phyloP scores from a whole-genome alignment of 352 stramenopile species.

The Phytopythium vexans region DNA sequence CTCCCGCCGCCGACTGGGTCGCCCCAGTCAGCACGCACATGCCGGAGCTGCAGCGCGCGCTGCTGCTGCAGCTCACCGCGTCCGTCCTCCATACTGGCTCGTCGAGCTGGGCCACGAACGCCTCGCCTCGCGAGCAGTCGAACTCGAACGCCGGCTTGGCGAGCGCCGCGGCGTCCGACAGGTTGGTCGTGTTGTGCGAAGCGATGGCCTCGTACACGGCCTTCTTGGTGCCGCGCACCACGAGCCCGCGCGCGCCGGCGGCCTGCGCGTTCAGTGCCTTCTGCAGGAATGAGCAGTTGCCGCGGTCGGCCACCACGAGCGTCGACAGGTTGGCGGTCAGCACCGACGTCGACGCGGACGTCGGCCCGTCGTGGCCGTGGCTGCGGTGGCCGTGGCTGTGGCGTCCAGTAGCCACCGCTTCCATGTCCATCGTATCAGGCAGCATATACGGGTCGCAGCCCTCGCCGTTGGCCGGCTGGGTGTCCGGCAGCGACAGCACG shows the following conservation, averaged over 20 bases:
- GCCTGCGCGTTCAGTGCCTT: conserved; percentile 56
- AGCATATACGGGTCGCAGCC: conserved; percentile 36
- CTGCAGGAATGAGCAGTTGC: conserved; percentile 71
- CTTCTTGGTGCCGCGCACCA: conserved; percentile 55
- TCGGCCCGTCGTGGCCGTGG: neutral
- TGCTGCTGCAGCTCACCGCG: conserved; percentile 22
- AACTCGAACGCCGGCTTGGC: conserved; percentile 60
- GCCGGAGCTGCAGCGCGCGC: conserved; percentile 35
- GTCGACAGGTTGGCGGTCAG: conserved; percentile 9
- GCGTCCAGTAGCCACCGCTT: neutral
- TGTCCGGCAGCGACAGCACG: conserved; percentile 26
- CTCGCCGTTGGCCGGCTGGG: conserved; percentile 23
- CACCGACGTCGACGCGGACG: neutral
- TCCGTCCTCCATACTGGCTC: conserved; percentile 50
- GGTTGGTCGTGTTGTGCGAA: conserved; percentile 39
- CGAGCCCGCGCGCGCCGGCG: conserved; percentile 46
- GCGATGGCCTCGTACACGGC: conserved; percentile 57
- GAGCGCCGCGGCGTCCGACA: conserved; percentile 1
- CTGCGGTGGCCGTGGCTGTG: neutral
- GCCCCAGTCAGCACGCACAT: conserved; percentile 60
- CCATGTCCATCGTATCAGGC: neutral
- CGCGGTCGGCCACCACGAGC: conserved; percentile 62
- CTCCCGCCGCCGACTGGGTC: conserved; percentile 8
- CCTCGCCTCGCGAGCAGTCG: conserved; percentile 57
- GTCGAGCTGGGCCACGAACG: conserved; percentile 40